These are phyloP conservation scores for Nemania bipapillata DNA, from an alignment of 2,329 filamentous ascomycete species.

Conservation along the genomic window DNA sequence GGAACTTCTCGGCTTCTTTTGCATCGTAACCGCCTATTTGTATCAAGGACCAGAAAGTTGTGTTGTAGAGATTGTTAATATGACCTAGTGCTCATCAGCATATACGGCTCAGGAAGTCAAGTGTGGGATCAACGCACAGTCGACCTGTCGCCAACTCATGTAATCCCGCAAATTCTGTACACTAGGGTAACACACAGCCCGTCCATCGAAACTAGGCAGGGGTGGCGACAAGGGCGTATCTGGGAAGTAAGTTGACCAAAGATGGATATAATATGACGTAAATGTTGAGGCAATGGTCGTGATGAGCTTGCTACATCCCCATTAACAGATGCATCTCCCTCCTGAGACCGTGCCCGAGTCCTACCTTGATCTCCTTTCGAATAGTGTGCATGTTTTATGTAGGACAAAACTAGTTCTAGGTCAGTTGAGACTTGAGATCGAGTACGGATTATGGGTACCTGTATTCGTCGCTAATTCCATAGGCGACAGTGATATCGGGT, in stretches of 20 bases:
- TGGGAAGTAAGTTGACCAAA: slow-evolving; percentile 81
- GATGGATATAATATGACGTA: slow-evolving; percentile 86
- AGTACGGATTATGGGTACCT: slow-evolving; percentile 60
- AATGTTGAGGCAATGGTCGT: slow-evolving; percentile 93
- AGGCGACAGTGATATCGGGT: slow-evolving; percentile 85
- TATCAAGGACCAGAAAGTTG: slow-evolving; percentile 91
- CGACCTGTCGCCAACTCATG: slow-evolving; percentile 95
- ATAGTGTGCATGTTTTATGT: slow-evolving; percentile 81
- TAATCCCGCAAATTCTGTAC: slow-evolving; percentile 88
- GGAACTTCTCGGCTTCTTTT: slow-evolving; percentile 80
- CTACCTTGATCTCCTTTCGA: slow-evolving; percentile 84
- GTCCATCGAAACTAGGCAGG: slow-evolving; percentile 89
- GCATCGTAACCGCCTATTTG: slow-evolving; percentile 78
- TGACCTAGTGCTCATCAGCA: slow-evolving; percentile 70
- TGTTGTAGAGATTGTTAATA: slow-evolving; percentile 99
- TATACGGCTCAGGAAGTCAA: not conserved
- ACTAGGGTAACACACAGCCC: slow-evolving; percentile 89
- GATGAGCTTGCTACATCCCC: slow-evolving; percentile 77
- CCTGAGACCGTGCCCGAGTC: not conserved
- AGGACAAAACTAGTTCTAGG: slow-evolving; percentile 77
- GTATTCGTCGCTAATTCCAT: slow-evolving; percentile 95
- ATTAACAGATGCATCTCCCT: slow-evolving; percentile 5
- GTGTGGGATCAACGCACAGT: slow-evolving; percentile 70
- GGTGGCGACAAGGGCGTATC: slow-evolving; percentile 75
- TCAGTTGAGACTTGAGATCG: slow-evolving; percentile 32